Evolutionary conservation across 2,329 filamentous ascomycete genomes (phyloP), one percentile per base, ranked within the genome.

Genomic region (Hypoxylon sp.): DNA sequence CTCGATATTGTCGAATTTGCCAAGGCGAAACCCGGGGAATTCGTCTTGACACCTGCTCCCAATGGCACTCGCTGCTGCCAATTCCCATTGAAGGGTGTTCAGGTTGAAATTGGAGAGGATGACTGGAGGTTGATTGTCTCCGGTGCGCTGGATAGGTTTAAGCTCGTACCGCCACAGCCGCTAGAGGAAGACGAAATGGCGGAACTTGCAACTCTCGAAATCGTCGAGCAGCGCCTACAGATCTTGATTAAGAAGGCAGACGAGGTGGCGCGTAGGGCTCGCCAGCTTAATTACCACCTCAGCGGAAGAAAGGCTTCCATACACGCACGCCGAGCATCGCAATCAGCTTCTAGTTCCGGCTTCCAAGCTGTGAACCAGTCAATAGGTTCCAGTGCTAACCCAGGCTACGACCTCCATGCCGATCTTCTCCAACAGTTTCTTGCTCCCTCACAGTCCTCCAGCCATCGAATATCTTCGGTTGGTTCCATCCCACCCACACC

Each of bases 131-230:
- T 97, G 71, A 94, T 97, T 72, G 89, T 90, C 60, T 94, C 92
- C 42, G 93, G 93, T 29, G 92, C 93, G 71, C 88, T 94, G 10
- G 92, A 97, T 79, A 91, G 93, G 76, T 84, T 86, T 64, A 75
- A 75, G 17, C 88, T 94, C 80, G 93, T 94, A 17, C 91, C 93
- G 1, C 90, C 91, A 13, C 89, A 94, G 70, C 93, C 93, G 0
- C 90, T 96, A 53, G 89, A 92, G 65, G 93, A 97, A 76, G 93
- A 97, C 76, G 94, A 97, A 80, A 89, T 91, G 76, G 93, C 93
- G 71, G 93, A 97, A 77, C 80, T 97, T 39, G 93, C 90, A 11
- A 95, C 93, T 0, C 83, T 97, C 74, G 93, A 96, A 74, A 94
- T 97, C 55, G 80, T 97, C 29, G 93, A 97, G 79, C 89, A 91